A percentile compares a stretch with the other conserved stretches of the same genome.
Evolutionary conservation across 176 grass and related monocot genomes (phyloP).

Genomic region (Ensete glaucum): DNA sequence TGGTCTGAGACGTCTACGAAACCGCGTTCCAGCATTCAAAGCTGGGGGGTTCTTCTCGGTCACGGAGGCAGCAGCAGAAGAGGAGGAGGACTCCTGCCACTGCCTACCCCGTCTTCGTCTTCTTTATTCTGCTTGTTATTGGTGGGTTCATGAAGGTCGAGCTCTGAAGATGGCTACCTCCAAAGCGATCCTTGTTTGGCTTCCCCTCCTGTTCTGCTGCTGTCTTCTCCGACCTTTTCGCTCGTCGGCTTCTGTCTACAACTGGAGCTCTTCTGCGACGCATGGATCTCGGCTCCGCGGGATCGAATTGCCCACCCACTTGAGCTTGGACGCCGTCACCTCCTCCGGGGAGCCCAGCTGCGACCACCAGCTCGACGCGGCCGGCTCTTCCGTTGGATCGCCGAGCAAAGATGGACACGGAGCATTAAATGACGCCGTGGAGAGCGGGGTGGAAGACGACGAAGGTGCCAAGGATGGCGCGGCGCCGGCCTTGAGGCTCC

Average conservation of each 20-base stretch:
- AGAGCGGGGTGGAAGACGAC: too few species aligned
- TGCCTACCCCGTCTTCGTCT: too few species aligned
- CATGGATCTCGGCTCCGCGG: neutral
- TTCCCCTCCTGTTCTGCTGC: neutral
- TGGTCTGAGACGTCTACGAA: too few species aligned
- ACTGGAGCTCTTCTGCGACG: neutral
- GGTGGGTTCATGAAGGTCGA: neutral
- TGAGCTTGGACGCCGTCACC: neutral
- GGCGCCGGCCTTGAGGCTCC: slow-evolving; percentile 47
- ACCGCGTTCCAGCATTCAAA: too few species aligned
- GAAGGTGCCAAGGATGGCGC: neutral
- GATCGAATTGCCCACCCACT: slow-evolving; percentile 9
- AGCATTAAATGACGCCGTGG: too few species aligned
- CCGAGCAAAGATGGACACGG: neutral
- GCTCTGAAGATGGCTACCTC: neutral
- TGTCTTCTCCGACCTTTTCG: neutral
- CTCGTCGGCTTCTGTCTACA: neutral
- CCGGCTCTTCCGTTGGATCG: neutral
- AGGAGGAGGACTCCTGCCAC: too few species aligned
- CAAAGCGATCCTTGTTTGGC: neutral
- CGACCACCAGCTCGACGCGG: neutral
- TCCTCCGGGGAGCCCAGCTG: neutral
- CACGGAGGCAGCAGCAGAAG: too few species aligned
- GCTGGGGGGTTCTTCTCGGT: too few species aligned
- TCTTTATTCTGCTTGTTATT: too few species aligned